A percentile compares a stretch with the other conserved stretches of the same genome.
These are phyloP conservation scores for Botryotinia convoluta DNA, from an alignment of 2,329 filamentous ascomycete genomes.

Conservation along the genomic window DNA sequence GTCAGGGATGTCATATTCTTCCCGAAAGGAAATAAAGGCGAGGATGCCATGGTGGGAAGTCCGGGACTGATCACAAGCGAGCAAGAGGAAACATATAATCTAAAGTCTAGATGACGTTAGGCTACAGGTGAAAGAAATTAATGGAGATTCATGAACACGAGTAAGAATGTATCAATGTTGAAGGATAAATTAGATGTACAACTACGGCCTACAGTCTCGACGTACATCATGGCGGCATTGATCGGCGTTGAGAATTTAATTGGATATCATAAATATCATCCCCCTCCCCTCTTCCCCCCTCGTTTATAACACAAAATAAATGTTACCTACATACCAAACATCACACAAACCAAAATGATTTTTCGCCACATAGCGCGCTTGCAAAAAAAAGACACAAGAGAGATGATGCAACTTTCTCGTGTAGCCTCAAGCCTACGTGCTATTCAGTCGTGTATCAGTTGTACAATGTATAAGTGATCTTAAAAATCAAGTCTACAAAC, in stretches of 20 bases:
- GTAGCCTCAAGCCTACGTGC: background rate
- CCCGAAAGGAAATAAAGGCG: constrained; percentile 87
- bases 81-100: constrained; percentile 28
- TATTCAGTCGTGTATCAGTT: background rate
- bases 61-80: constrained; percentile 65
- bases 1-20: constrained; percentile 96
- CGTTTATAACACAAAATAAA: background rate
- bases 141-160: background rate
- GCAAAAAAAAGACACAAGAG: background rate
- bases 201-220: background rate
- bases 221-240: background rate
- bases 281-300: background rate
- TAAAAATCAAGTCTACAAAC: background rate
- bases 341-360: background rate
- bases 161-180: background rate
- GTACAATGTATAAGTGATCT: background rate
- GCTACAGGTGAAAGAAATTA: background rate
- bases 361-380: background rate
- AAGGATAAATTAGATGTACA: background rate
- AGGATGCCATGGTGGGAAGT: constrained; percentile 79
- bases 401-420: background rate
- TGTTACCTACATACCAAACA: background rate
- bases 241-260: background rate
- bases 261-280: background rate
- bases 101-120: background rate